These are phyloP conservation scores for Podosphaera xanthii DNA, from an alignment of 2,329 filamentous ascomycete species.

Conservation along the genomic window DNA sequence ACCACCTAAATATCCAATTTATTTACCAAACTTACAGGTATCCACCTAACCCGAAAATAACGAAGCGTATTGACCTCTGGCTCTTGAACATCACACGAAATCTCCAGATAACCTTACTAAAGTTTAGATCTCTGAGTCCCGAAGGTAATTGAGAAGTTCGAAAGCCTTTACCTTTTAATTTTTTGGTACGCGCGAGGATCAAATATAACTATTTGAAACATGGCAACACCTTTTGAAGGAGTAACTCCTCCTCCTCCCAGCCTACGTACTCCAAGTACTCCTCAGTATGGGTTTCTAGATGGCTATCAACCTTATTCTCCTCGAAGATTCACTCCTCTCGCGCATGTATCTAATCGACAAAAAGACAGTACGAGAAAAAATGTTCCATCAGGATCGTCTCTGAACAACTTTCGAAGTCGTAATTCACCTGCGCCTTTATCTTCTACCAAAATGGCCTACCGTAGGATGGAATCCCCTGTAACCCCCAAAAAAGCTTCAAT, in stretches of 20 bases:
- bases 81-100: not conserved
- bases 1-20: not conserved
- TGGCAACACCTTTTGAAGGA: constrained; percentile 16
- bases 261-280: constrained; percentile 44
- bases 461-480: constrained; percentile 2
- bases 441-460: not conserved
- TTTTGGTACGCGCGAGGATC: not conserved
- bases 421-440: not conserved
- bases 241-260: constrained; percentile 34
- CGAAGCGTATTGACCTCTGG: not conserved
- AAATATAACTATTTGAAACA: constrained; percentile 4
- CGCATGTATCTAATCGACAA: constrained; percentile 34
- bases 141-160: not conserved
- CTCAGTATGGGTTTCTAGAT: constrained; percentile 43
- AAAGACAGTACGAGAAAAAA: constrained; percentile 22
- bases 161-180: not conserved
- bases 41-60: too few species aligned
- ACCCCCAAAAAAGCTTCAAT: constrained; percentile 12
- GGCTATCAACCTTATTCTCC: constrained; percentile 51
- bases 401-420: constrained; percentile 17
- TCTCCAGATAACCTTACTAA: not conserved
- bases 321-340: constrained; percentile 30
- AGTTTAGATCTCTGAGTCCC: not conserved
- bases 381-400: constrained; percentile 22
- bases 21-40: not conserved